Evolutionary conservation across 2,329 filamentous ascomycete species (phyloP), one percentile per base, ranked within the genome.

Genomic region (Aurifilum marmelostoma): DNA sequence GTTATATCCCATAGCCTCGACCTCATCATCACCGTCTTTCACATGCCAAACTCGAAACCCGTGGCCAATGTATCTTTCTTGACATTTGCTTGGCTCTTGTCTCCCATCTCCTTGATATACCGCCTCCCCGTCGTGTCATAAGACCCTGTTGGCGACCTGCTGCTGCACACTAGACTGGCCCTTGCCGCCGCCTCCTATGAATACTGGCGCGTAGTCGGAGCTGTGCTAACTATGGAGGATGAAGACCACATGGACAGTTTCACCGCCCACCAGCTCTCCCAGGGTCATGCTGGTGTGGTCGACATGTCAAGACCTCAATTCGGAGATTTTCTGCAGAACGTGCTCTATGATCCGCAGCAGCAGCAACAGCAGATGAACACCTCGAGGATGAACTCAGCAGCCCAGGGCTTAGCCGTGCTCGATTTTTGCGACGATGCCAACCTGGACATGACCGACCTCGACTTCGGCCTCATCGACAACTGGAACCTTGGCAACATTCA

Each of bases 341-440:
- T 87, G 16, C 77, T 87, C 21, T 86, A 83, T 67, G 80, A 85
- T 34, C 68, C 69, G 32, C 67, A 65, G 8, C 67, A 69, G 8
- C 61, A 69, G 11, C 67, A 69, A 4, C 67, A 69, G n/a, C 80
- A 82, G 50, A 77, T 80, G 1, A 61, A 81, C 32, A 70, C 77
- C 9, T 72, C 76, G n/a, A 79, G 77, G 65, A 69, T 78, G 3
- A 75, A 75, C n/a, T 81, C 81, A 67, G 73, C 81, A 67, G 73
- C 76, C 4, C 82, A 83, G 67, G 81, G 80, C 0, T 76, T 83
- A 18, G 79, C 79, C 24, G 80, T 86, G 4, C 75, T 87, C 9
- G 81, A 86, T 72, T 86, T 86, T 71, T 85, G 83, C 70, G 80
- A 83, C 65, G 80, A 87, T 68, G 77, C 76, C 61, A 84, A 81